Conservation (phyloP, 2,329 filamentous ascomycete genomes). For the Aspergillus vadensis region DNA sequence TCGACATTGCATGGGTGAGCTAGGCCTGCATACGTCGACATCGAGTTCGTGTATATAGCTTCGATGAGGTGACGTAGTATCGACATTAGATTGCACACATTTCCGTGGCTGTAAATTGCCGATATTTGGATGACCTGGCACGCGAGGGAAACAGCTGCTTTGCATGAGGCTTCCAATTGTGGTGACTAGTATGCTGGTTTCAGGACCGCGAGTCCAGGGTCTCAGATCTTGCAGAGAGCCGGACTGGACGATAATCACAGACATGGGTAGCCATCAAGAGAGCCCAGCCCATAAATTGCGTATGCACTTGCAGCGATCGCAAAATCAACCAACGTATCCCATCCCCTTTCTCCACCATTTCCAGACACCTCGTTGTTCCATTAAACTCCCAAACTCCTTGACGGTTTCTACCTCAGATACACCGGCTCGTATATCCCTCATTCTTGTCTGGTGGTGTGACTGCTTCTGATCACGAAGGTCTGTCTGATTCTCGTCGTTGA, state of each 20-base stretch:
- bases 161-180: neutral
- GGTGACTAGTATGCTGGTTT: too few relatives aligned
- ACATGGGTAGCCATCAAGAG: too few relatives aligned
- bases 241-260: too few relatives aligned
- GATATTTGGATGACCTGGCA: neutral
- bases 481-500: slow-evolving; percentile 26
- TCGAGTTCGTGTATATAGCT: neutral
- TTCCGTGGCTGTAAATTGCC: neutral
- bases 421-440: slow-evolving; percentile 23
- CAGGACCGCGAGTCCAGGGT: too few relatives aligned
- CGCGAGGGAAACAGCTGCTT: too few relatives aligned
- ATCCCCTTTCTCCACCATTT: slow-evolving; percentile 70
- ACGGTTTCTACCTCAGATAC: slow-evolving; percentile 64
- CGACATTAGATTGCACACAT: neutral
- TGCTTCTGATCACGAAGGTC: slow-evolving; percentile 1
- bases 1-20: neutral
- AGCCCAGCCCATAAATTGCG: too few relatives aligned
- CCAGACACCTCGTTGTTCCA: slow-evolving; percentile 62
- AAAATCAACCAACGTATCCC: slow-evolving; percentile 49
- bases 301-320: neutral
- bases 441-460: neutral
- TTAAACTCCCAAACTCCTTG: slow-evolving; percentile 63
- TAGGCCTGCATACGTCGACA: neutral
- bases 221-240: too few relatives aligned
- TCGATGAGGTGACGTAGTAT: neutral